phyloP scores from a whole-genome alignment of 192 early-diverging fungal genomes.

The Linnemannia schmuckeri region DNA sequence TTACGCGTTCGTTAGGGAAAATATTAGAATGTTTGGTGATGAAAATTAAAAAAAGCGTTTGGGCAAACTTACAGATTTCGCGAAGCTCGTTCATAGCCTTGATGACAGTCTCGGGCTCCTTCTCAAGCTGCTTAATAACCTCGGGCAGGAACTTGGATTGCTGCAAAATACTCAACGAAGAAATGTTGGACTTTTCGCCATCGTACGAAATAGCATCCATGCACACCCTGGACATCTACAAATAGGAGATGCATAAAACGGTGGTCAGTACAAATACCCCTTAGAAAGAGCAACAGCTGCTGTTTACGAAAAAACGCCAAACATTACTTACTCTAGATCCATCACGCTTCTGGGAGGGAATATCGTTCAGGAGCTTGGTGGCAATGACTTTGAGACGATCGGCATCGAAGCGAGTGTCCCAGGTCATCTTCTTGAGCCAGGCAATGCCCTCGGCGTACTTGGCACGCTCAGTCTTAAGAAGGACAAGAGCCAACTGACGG shows the following conservation, averaged over 20 bases:
- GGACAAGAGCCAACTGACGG: slow-evolving; percentile 44
- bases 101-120: slow-evolving; percentile 59
- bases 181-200: slow-evolving; percentile 60
- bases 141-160: slow-evolving; percentile 65
- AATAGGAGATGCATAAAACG: background rate
- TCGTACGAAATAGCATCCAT: slow-evolving; percentile 61
- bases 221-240: slow-evolving; percentile 61
- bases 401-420: slow-evolving; percentile 66
- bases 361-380: slow-evolving; percentile 66
- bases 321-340: slow-evolving; percentile 59
- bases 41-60: background rate
- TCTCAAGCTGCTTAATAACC: slow-evolving; percentile 58
- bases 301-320: background rate
- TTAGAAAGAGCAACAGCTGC: background rate
- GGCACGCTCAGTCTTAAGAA: slow-evolving; percentile 55
- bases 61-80: slow-evolving; percentile 59
- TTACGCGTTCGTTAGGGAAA: background rate
- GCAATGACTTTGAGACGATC: slow-evolving; percentile 70
- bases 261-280: background rate
- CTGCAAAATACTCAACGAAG: slow-evolving; percentile 58
- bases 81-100: slow-evolving; percentile 62
- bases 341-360: slow-evolving; percentile 69
- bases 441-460: slow-evolving; percentile 67
- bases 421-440: slow-evolving; percentile 67
- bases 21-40: background rate